A percentile compares a stretch with the other conserved stretches of the same genome.
These are phyloP conservation scores for Podospora pseudoanserina DNA, from an alignment of 495 filamentous ascomycete genomes.

Conservation along the genomic window DNA sequence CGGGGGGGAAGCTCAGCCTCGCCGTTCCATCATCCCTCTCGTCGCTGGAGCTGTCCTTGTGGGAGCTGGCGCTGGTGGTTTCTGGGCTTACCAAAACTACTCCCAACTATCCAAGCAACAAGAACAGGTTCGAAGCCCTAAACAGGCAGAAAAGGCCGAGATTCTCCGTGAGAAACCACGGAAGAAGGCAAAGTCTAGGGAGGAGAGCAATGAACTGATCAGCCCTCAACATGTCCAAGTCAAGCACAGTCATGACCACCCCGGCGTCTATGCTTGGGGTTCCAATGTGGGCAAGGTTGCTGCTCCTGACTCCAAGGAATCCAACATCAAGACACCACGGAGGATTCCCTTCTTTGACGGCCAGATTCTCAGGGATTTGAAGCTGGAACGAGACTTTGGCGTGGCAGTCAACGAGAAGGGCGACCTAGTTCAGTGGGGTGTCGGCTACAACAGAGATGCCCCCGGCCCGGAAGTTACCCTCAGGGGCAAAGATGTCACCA, in stretches of 20 bases:
- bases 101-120: conserved; percentile 5
- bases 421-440: conserved; percentile 89
- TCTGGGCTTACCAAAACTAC: conserved; percentile 22
- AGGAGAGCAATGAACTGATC: conserved; percentile 67
- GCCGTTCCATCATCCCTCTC: conserved; percentile 12
- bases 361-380: conserved; percentile 80
- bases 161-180: conserved; percentile 59
- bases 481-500: conserved; percentile 72
- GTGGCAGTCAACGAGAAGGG: conserved; percentile 85
- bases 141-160: conserved; percentile 35
- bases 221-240: conserved; percentile 79
- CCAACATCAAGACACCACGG: conserved; percentile 71
- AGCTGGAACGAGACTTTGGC: conserved; percentile 78
- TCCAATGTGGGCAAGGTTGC: conserved; percentile 81
- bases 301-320: conserved; percentile 76
- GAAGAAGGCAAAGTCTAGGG: conserved; percentile 52
- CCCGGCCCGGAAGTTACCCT: conserved; percentile 64
- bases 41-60: conserved; percentile 27
- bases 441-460: conserved; percentile 55
- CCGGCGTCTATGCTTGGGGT: conserved; percentile 91
- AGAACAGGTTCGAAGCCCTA: background rate
- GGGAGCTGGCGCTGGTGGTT: conserved; percentile 31
- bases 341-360: conserved; percentile 80
- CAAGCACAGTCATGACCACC: conserved; percentile 81
- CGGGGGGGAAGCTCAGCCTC: conserved; percentile 12